Conservation (phyloP, 768 basidiomycete genomes). For the Suillus spraguei region DNA sequence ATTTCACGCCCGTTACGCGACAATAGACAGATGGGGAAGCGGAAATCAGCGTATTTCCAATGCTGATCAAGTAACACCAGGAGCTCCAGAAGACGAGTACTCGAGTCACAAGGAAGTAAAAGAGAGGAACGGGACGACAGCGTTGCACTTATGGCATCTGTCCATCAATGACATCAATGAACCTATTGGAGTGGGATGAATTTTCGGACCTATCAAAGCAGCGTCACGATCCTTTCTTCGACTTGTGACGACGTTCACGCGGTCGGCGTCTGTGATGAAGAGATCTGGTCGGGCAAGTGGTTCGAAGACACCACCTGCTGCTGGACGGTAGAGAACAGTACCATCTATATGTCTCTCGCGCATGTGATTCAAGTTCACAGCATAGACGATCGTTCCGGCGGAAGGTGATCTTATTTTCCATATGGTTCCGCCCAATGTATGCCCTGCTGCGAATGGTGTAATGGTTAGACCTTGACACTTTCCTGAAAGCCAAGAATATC, state of each 20-base stretch:
- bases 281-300: constrained; percentile 88
- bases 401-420: constrained; percentile 99
- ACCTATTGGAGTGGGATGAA: background rate
- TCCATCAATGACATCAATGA: constrained; percentile 47
- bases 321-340: constrained; percentile 78
- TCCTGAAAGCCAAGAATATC: constrained; percentile 43
- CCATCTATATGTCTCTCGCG: constrained; percentile 94
- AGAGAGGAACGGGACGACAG: constrained; percentile 80
- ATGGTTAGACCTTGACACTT: constrained; percentile 93
- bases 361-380: constrained; percentile 95
- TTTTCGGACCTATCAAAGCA: constrained; percentile 72
- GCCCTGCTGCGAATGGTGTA: constrained; percentile 93
- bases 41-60: constrained; percentile 87
- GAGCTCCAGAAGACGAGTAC: constrained; percentile 94
- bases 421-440: constrained; percentile 94
- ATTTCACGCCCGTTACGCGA: constrained; percentile 91
- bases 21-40: constrained; percentile 92
- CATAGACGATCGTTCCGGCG: constrained; percentile 93
- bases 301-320: constrained; percentile 81
- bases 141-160: constrained; percentile 76
- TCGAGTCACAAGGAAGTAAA: constrained; percentile 90
- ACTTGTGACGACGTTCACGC: constrained; percentile 80
- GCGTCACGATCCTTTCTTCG: constrained; percentile 90
- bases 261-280: constrained; percentile 90
- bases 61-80: constrained; percentile 95